Conservation (phyloP, 2,329 filamentous ascomycete genomes). For the Fusarium sp. region DNA sequence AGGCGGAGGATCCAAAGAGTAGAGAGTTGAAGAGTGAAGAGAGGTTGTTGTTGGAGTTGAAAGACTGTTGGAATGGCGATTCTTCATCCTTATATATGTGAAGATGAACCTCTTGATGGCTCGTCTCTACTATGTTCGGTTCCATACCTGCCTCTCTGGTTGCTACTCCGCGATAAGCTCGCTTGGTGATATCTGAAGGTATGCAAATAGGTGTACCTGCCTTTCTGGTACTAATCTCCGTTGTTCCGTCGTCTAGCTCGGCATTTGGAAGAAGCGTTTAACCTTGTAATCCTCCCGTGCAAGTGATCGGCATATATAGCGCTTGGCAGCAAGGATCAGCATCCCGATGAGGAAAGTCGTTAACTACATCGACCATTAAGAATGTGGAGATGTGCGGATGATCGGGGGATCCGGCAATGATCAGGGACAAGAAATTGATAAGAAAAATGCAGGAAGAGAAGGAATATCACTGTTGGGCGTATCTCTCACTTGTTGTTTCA, state of each 20-base stretch:
- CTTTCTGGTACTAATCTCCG: neutral
- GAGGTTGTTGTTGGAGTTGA: slow-evolving; percentile 6
- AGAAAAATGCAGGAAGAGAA: neutral
- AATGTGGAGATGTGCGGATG: neutral
- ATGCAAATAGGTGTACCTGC: neutral
- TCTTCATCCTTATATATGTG: neutral
- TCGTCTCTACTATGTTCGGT: neutral
- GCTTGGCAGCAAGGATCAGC: neutral
- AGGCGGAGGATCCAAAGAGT: neutral
- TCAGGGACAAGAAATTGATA: neutral
- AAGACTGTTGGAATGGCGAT: neutral
- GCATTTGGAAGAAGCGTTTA: neutral
- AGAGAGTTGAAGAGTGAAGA: neutral
- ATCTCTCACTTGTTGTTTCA: neutral
- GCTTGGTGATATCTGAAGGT: neutral
- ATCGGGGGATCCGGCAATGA: neutral
- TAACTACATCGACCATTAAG: neutral
- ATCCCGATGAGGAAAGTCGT: neutral
- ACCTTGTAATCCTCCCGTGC: neutral
- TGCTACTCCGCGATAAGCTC: neutral
- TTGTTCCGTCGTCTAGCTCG: neutral
- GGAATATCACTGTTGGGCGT: neutral
- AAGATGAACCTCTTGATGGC: neutral
- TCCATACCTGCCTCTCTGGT: neutral
- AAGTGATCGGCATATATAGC: neutral